Percentiles rank a stretch among this genome's conserved stretches.
Evolutionary conservation across 345 rosid species (phyloP).

Genomic region (Gossypium anomalum): DNA sequence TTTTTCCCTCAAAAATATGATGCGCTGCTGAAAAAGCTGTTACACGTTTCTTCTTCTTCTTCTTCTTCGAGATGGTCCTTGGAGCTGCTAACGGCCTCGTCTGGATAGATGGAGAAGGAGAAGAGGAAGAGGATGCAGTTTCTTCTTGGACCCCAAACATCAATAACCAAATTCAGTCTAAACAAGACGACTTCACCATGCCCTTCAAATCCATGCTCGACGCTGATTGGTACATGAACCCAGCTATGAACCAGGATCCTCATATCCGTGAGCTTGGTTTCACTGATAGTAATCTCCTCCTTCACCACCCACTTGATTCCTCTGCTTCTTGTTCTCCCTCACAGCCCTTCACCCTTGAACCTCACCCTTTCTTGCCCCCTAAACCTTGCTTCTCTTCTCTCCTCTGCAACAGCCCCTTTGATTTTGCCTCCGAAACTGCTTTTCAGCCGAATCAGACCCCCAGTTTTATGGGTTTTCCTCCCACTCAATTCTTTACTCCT

Average conservation of each 20-base stretch:
- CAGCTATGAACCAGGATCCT: constrained; percentile 28
- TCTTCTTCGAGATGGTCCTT: constrained; percentile 42
- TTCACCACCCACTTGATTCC: constrained; percentile 54
- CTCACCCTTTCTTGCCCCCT: constrained; percentile 4
- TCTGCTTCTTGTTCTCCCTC: constrained; percentile 74
- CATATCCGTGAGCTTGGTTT: constrained; percentile 25
- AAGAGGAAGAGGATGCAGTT: constrained; percentile 37
- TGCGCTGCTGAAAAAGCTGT: constrained; percentile 3
- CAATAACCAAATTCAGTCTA: constrained; percentile 14
- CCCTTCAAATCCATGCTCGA: constrained; percentile 70
- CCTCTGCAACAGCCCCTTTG: constrained; percentile 1
- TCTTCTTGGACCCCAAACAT: constrained; percentile 52
- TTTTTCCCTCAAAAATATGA: constrained; percentile 12
- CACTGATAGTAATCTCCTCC: constrained; percentile 24
- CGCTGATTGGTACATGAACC: constrained; percentile 46
- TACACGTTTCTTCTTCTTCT: constrained; percentile 10
- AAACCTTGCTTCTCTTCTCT: not conserved
- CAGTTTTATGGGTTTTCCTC: constrained; percentile 39
- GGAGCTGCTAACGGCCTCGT: constrained; percentile 52
- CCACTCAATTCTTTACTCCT: constrained; percentile 32
- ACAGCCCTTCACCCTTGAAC: constrained; percentile 34
- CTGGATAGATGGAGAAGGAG: constrained; percentile 56
- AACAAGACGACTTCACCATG: constrained; percentile 30
- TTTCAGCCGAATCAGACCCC: constrained; percentile 39
- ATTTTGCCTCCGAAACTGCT: constrained; percentile 51